phyloP scores from a whole-genome alignment of 2,329 filamentous ascomycete species.

The Plenodomus tracheiphilus region DNA sequence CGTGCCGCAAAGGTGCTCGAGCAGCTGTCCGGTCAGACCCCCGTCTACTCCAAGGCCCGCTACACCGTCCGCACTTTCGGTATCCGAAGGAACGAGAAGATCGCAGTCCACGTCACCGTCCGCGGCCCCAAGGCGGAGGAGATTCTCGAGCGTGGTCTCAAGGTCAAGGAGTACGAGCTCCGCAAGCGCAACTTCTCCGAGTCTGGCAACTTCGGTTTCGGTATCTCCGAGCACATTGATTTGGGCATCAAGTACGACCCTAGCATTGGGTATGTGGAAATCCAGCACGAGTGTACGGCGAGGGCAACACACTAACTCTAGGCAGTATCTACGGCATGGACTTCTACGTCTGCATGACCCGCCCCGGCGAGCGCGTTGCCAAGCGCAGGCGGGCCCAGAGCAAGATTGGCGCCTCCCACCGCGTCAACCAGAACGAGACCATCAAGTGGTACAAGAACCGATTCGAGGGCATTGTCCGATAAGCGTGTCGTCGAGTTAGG shows the following conservation, averaged over 20 bases:
- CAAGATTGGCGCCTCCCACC: conserved; percentile 84
- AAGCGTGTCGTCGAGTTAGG: conserved; percentile 55
- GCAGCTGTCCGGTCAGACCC: conserved; percentile 99
- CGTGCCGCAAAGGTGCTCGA: conserved; percentile 99
- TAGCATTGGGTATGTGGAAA: conserved; percentile 42
- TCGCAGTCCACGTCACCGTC: conserved; percentile 98
- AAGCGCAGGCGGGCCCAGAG: conserved; percentile 90
- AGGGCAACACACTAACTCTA: conserved; percentile 24
- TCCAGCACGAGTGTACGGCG: background rate
- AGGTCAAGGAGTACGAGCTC: conserved; percentile 99
- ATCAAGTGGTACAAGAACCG: conserved; percentile 97
- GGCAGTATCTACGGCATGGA: conserved; percentile 73
- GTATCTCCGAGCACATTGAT: conserved; percentile 99
- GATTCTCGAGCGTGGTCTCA: conserved; percentile 99
- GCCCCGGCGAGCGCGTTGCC: conserved; percentile 95
- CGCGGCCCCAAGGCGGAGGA: conserved; percentile 99
- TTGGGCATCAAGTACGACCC: conserved; percentile 83
- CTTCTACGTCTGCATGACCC: conserved; percentile 99
- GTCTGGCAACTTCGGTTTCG: conserved; percentile 95
- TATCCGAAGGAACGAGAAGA: conserved; percentile 99
- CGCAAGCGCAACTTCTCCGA: conserved; percentile 99
- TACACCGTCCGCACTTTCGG: conserved; percentile 99
- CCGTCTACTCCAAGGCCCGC: conserved; percentile 99
- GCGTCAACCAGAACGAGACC: conserved; percentile 92
- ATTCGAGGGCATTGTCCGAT: conserved; percentile 99